Evolutionary conservation across 805 yeast species (phyloP).

Genomic region (Candida railenensis): DNA sequence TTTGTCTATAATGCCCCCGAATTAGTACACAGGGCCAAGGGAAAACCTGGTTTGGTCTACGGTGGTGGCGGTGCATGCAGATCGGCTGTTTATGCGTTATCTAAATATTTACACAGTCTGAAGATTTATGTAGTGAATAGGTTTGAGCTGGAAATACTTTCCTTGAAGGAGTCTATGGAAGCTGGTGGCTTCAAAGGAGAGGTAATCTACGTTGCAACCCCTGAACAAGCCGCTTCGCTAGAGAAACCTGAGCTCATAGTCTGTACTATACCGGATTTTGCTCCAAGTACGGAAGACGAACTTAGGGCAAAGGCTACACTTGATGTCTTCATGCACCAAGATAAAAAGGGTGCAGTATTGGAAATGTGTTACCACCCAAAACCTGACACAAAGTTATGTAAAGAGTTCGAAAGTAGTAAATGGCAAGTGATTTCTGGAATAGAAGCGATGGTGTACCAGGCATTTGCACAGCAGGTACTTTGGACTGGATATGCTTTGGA

Average conservation of each 20-base stretch:
- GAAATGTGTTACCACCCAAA: slow-evolving; percentile 37
- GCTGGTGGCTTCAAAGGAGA: slow-evolving; percentile 21
- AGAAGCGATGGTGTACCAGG: slow-evolving; percentile 32
- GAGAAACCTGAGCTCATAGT: slow-evolving; percentile 22
- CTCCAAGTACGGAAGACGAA: slow-evolving; percentile 22
- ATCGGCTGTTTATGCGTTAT: slow-evolving; percentile 29
- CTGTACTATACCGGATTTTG: slow-evolving; percentile 28
- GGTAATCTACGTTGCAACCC: slow-evolving; percentile 22
- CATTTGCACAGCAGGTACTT: slow-evolving; percentile 27
- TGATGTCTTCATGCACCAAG: slow-evolving; percentile 21
- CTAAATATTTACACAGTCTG: slow-evolving; percentile 22
- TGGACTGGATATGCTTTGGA: slow-evolving; percentile 28
- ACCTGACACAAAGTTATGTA: slow-evolving; percentile 22
- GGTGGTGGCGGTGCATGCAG: slow-evolving; percentile 38
- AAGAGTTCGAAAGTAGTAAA: slow-evolving; percentile 18
- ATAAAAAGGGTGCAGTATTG: slow-evolving; percentile 23
- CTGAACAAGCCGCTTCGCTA: slow-evolving; percentile 19
- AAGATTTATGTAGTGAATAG: slow-evolving; percentile 28
- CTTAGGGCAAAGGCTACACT: slow-evolving; percentile 22
- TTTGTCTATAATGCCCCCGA: slow-evolving; percentile 15
- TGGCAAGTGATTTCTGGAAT: slow-evolving; percentile 32
- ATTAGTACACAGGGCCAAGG: slow-evolving; percentile 6
- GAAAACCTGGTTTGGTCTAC: slow-evolving; percentile 28
- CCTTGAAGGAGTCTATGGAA: slow-evolving; percentile 16
- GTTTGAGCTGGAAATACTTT: slow-evolving; percentile 23